Evolutionary conservation across 2,329 filamentous ascomycete species (phyloP), one percentile per base, ranked within the genome.

Genomic region (Neofusicoccum laricinum): DNA sequence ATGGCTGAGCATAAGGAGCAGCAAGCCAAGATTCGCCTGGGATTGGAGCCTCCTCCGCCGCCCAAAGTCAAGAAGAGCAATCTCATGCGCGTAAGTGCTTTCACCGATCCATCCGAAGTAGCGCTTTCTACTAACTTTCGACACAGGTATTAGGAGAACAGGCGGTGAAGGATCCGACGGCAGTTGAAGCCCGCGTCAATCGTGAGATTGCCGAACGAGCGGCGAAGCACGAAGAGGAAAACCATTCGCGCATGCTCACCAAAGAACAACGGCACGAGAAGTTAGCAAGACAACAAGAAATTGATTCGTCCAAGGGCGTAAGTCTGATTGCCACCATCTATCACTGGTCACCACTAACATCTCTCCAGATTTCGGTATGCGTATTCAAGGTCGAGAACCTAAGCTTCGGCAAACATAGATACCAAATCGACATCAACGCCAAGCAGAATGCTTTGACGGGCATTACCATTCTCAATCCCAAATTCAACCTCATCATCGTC

Each of bases 21-120:
- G 73, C 95, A 99, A 78, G 93, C 94, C 41, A 98, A 99, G 81
- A 95, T 98, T 67, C 86, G 94, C 65, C 82, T 99, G 11, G 95
- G 95, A 19, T 84, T 99, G 14, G 90, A 94, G 66, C 92, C 93
- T 2, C 92, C 94, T 19, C 93, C 93, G 32, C 90, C 93, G 30
- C 94, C 95, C 11, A 99, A 98, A 78, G 92, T 99, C 70, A 98
- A 97, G 80, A 96, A 96, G 78, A 91, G 90, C 65, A 99, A 99
- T 76, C 86, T 99, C 74, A 99, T 99, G 95, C 90, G 93, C 65
- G 95, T 38, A 38, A 38, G 36, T 38, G 36, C 4, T 38, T 7
- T 15, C 36, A 38, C 11, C 14, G 10, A 3, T 15, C 36, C 25
- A 30, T 11, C 14, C 11, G 11, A 38, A 11, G 36, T 38, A 5